Evolutionary conservation across 2,329 filamentous ascomycete species (phyloP), one percentile per base, ranked within the genome.

Genomic region (Fusarium nelsonii): DNA sequence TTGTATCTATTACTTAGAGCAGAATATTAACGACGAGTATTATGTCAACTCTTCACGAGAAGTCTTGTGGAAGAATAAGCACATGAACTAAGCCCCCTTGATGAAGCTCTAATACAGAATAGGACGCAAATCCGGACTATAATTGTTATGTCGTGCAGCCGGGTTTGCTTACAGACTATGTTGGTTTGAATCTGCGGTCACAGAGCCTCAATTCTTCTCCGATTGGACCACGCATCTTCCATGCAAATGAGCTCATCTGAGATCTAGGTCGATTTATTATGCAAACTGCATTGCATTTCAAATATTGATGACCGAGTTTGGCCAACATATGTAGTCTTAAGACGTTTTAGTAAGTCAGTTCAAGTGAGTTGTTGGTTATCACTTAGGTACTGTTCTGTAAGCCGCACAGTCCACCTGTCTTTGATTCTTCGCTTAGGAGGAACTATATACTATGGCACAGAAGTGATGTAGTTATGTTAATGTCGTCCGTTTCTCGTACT

Each of bases 331-430:
- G 15, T 14, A 20, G 9, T 28, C n/a, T 34, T 11, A 20, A 14
- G 16, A 51, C 23, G 8, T 51, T 30, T 30, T 37, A 18, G 44
- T 30, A 64, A 64, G 59, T 50, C 12, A 16, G 59, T 45, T 15
- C 18, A 10, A 18, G 39, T 23, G 39, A 28, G 48, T 28, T 39
- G 33, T 50, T 51, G 23, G 16, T 28, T 20, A 16, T 16, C 4
- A 15, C 14, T 23, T 11, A 37, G 12, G 9, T 23, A 45, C 28
- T 64, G 44, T 64, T 49, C 18, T 58, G 20, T 20, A 18, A 4
- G 23, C 43, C 32, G 55, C 39, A 58, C 32, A 37, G 48, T 36
- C 33, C 39, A n/a, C 32, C 10, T 32, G 20, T 8, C n/a, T 26
- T 5, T 12, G 4, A 39, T 37, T 8, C 23, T 5, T 14, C 3